Evolutionary conservation across 2,329 filamentous ascomycete species (phyloP).

Genomic region (Hypocreales sp.): DNA sequence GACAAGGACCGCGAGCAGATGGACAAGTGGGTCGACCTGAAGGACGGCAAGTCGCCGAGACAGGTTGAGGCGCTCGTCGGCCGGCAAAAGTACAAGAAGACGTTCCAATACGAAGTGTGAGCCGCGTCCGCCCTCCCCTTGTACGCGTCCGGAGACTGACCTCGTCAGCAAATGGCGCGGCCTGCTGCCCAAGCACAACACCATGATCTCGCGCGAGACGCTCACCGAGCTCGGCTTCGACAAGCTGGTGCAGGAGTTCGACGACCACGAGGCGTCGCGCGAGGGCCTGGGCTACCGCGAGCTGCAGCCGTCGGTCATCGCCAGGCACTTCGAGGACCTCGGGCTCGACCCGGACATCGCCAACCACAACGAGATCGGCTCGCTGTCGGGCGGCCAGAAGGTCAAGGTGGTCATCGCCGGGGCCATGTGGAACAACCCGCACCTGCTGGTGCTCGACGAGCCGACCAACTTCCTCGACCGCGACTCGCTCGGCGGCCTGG

Average conservation of each 20-base stretch:
- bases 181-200: conserved; percentile 85
- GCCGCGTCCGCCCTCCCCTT: too few species aligned
- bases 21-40: conserved; percentile 75
- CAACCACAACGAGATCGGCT: conserved; percentile 96
- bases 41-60: conserved; percentile 62
- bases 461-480: conserved; percentile 99
- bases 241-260: conserved; percentile 95
- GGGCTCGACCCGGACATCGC: conserved; percentile 95
- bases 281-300: conserved; percentile 94
- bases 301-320: conserved; percentile 83
- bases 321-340: conserved; percentile 95
- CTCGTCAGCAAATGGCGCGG: conserved; percentile 65
- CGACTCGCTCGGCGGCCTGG: conserved; percentile 88
- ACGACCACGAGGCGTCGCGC: conserved; percentile 96
- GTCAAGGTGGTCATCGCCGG: conserved; percentile 97
- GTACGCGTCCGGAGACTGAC: conserved; percentile 13
- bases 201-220: conserved; percentile 84
- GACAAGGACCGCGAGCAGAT: conserved; percentile 77
- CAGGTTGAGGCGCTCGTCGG: conserved; percentile 83
- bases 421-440: conserved; percentile 98
- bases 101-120: conserved; percentile 92
- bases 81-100: conserved; percentile 98
- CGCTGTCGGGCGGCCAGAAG: conserved; percentile 91
- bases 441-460: conserved; percentile 92
- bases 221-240: conserved; percentile 71